Conservation (phyloP, 495 filamentous ascomycete genomes). For the Cenococcum geophilum region DNA sequence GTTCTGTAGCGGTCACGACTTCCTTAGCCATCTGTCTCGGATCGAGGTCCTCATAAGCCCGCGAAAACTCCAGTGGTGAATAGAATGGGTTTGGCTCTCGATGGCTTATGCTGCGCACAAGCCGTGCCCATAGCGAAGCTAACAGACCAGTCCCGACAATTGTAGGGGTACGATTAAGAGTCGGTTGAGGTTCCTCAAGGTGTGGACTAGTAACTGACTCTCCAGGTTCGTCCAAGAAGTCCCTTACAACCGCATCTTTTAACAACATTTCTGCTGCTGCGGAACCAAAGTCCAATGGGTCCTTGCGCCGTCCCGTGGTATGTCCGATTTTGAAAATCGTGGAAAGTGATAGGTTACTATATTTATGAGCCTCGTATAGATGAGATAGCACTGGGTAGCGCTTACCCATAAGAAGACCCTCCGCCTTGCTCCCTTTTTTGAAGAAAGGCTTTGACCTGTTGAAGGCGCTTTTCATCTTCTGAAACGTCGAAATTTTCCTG, state of each 20-base stretch:
- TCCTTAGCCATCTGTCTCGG: slow-evolving; percentile 82
- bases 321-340: slow-evolving; percentile 79
- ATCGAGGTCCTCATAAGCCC: slow-evolving; percentile 69
- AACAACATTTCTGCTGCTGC: slow-evolving; percentile 90
- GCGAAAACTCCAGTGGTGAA: slow-evolving; percentile 67
- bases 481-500: slow-evolving; percentile 99
- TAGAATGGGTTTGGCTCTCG: slow-evolving; percentile 94
- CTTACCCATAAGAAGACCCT: slow-evolving; percentile 38
- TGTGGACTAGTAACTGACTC: slow-evolving; percentile 11
- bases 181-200: slow-evolving; percentile 20
- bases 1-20: slow-evolving; percentile 74
- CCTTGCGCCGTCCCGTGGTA: slow-evolving; percentile 55
- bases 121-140: slow-evolving; percentile 52
- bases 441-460: slow-evolving; percentile 90
- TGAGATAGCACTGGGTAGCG: neutral
- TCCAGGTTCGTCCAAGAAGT: slow-evolving; percentile 78
- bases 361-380: slow-evolving; percentile 1
- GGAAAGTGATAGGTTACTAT: slow-evolving; percentile 73
- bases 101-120: slow-evolving; percentile 49
- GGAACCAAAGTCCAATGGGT: slow-evolving; percentile 81
- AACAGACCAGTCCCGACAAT: slow-evolving; percentile 40
- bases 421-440: slow-evolving; percentile 77
- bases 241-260: slow-evolving; percentile 88
- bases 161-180: slow-evolving; percentile 27
- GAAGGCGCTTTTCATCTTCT: slow-evolving; percentile 93